Conservation (phyloP, 106 monocot genomes). For the Dendrobium chrysotoxum region DNA sequence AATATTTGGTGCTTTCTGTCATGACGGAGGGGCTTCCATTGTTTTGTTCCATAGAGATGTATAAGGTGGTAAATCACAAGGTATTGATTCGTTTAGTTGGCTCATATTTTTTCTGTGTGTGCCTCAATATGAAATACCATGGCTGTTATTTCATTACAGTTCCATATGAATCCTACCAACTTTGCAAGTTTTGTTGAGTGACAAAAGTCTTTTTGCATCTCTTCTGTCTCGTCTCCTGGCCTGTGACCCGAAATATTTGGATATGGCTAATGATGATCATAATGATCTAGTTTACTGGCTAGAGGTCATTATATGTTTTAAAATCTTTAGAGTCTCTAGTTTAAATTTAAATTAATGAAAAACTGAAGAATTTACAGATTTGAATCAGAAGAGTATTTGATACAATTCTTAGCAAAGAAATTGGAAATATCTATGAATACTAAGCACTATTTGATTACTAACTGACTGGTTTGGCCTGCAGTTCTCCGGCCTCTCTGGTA, state of each 20-base stretch:
- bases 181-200: background rate
- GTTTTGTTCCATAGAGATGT: slow-evolving; percentile 85
- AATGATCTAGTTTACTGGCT: background rate
- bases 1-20: slow-evolving; percentile 76
- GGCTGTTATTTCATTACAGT: background rate
- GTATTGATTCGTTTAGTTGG: slow-evolving; percentile 17
- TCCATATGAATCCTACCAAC: background rate
- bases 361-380: background rate
- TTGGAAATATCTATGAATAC: background rate
- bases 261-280: background rate
- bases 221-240: background rate
- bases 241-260: background rate
- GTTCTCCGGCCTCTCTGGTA: background rate
- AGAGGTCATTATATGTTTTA: background rate
- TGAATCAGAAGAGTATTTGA: background rate
- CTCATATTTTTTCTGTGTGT: background rate
- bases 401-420: background rate
- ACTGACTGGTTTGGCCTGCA: background rate
- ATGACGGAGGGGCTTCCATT: slow-evolving; percentile 41
- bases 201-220: background rate
- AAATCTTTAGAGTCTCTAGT: background rate
- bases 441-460: background rate
- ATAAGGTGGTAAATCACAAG: slow-evolving; percentile 34
- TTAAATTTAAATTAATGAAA: background rate
- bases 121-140: background rate